These are phyloP conservation scores for Lipomyces kockii DNA, from an alignment of 805 yeast species.

Conservation along the genomic window DNA sequence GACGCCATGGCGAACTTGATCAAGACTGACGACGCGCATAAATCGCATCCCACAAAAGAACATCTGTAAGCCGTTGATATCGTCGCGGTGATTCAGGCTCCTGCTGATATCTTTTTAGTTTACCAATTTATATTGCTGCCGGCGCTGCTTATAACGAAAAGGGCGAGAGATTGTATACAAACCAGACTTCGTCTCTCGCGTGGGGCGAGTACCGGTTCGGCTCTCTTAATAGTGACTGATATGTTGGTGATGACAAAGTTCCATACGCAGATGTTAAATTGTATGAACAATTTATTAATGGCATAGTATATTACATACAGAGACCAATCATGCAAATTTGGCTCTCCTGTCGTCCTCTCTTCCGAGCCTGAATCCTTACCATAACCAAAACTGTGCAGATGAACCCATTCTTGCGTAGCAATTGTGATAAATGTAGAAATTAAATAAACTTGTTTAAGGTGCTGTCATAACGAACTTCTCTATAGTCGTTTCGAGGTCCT, in stretches of 20 bases:
- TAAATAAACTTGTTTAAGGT: neutral
- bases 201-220: constrained; percentile 64
- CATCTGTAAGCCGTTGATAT: constrained; percentile 52
- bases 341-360: neutral
- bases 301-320: constrained; percentile 2
- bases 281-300: neutral
- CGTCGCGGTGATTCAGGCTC: no score
- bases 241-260: neutral
- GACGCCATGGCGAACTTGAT: constrained; percentile 49
- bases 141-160: constrained; percentile 52
- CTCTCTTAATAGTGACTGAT: constrained; percentile 2
- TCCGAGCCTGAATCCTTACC: neutral
- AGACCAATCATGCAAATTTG: neutral
- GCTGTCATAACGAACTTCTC: constrained; percentile 33
- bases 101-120: constrained; percentile 1
- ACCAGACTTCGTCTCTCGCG: constrained; percentile 56
- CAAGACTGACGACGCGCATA: constrained; percentile 43
- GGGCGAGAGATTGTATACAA: constrained; percentile 55
- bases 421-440: neutral
- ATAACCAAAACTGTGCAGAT: neutral
- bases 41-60: constrained; percentile 78
- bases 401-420: neutral
- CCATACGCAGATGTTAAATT: neutral
- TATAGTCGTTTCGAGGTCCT: constrained; percentile 40
- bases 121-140: constrained; percentile 68